Percentiles rank a stretch among this genome's conserved stretches.
Evolutionary conservation across 2,329 filamentous ascomycete genomes (phyloP).

Genomic region (Stachybotrys chlorohalonatus): DNA sequence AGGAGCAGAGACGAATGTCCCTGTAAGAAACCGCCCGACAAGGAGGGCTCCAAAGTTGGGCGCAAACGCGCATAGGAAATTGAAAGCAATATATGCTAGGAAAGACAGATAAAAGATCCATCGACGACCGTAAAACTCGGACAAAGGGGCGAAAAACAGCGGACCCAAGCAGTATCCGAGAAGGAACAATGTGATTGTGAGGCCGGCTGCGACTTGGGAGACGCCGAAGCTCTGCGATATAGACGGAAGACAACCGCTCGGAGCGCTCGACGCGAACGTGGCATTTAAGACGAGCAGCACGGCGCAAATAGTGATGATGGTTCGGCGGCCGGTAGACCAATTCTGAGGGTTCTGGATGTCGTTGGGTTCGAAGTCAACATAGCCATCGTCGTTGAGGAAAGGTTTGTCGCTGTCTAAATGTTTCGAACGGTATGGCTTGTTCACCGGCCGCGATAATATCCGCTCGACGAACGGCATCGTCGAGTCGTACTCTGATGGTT

Average conservation of each 20-base stretch:
- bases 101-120: conserved; percentile 44
- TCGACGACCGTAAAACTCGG: conserved; percentile 46
- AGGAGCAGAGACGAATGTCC: conserved; percentile 43
- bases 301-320: conserved; percentile 29
- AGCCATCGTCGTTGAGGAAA: conserved; percentile 38
- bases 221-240: conserved; percentile 30
- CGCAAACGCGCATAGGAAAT: conserved; percentile 44
- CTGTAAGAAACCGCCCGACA: conserved; percentile 45
- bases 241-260: conserved; percentile 22
- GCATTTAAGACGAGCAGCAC: conserved; percentile 44
- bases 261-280: conserved; percentile 35
- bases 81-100: conserved; percentile 38
- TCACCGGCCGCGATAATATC: conserved; percentile 38
- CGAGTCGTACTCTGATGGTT: not conserved
- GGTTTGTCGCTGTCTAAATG: conserved; percentile 13
- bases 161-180: conserved; percentile 50
- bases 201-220: conserved; percentile 33
- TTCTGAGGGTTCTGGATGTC: conserved; percentile 43
- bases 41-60: conserved; percentile 43
- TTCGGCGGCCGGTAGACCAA: conserved; percentile 32
- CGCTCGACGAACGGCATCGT: conserved; percentile 30
- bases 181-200: conserved; percentile 46
- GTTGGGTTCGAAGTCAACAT: conserved; percentile 38
- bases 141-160: conserved; percentile 47
- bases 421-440: conserved; percentile 40